Percentiles rank a stretch among this genome's conserved stretches.
phyloP scores from a whole-genome alignment of 164 flowering plant genomes.

The Annona squamosa region DNA sequence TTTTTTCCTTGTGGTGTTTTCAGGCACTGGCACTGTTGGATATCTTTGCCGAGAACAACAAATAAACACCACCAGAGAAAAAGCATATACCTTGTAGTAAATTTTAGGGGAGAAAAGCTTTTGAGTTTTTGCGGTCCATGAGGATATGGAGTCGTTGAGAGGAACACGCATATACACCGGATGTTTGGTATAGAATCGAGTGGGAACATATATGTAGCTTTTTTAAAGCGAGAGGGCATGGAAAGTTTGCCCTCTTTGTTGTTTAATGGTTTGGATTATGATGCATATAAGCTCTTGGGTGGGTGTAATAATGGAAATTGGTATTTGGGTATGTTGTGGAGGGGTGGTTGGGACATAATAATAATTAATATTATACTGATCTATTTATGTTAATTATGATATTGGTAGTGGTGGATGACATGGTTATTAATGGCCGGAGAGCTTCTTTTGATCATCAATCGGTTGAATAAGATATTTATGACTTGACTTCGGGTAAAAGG shows the following conservation, averaged over 20 bases:
- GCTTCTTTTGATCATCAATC: no score
- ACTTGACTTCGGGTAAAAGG: no score
- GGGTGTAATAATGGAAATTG: background rate
- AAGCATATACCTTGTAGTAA: background rate
- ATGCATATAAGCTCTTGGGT: background rate
- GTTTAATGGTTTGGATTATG: background rate
- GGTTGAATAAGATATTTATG: no score
- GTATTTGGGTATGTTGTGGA: background rate
- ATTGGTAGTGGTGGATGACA: no score
- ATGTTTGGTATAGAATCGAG: background rate
- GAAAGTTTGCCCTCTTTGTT: background rate
- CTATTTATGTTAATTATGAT: no score
- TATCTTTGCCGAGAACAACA: conserved; percentile 31
- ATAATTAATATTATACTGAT: no score
- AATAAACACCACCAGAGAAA: background rate
- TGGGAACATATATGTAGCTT: background rate
- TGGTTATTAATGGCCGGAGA: no score
- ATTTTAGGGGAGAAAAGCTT: background rate
- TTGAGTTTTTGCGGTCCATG: background rate
- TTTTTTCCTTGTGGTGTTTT: background rate
- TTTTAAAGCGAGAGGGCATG: background rate
- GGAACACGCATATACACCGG: background rate
- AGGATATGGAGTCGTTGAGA: background rate
- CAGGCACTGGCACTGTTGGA: conserved; percentile 71
- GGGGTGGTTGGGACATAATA: no score